Base-by-base conservation (phyloP, 2,329 filamentous ascomycete genomes). In the Exophiala sp. region DNA sequence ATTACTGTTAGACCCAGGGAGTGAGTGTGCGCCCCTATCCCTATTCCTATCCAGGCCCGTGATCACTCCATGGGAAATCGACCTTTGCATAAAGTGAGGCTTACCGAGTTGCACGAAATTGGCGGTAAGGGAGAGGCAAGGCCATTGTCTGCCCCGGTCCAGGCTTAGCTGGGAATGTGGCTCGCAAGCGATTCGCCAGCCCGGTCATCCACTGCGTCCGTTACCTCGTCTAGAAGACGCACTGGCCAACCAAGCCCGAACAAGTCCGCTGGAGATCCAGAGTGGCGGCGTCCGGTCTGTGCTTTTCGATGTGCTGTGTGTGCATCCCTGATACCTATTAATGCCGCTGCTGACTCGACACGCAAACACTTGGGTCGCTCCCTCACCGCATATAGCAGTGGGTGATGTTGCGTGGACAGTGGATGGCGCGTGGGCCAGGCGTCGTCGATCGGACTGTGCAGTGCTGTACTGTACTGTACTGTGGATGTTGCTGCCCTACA, bases 61-160 rank as follows among this genome's bases (percentile, higher is more conserved):
- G n/a, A n/a, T n/a, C n/a, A n/a, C n/a, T n/a, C n/a, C n/a, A n/a
- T n/a, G n/a, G n/a, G n/a, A n/a, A n/a, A n/a, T n/a, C n/a, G n/a
- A n/a, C n/a, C n/a, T n/a, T n/a, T 13, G 6, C 11, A n/a, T 11
- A 40, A 34, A 50, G 34, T 45, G 19, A 51, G 43, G 53, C 49
- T 50, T 41, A 34, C 42, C 34, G 41, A 40, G 53, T 56, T 40
- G 44, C 53, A 56, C 34, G 43, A 40, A 56, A 53, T 38, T 38
- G 47, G 53, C 50, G 50, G 53, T 50, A 53, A 56, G 47, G 29
- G 35, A 40, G 38, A 23, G 16, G 43, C 38, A 47, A 37, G 30
- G 46, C 53, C 22, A 19, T 45, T 40, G 35, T 41, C 19, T 18
- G 18, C 34, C n/a, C n/a, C 34, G 34, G 34, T 18, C 34, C 34